phyloP scores from a whole-genome alignment of 768 basidiomycete genomes.

The Coprinellus micaceus region DNA sequence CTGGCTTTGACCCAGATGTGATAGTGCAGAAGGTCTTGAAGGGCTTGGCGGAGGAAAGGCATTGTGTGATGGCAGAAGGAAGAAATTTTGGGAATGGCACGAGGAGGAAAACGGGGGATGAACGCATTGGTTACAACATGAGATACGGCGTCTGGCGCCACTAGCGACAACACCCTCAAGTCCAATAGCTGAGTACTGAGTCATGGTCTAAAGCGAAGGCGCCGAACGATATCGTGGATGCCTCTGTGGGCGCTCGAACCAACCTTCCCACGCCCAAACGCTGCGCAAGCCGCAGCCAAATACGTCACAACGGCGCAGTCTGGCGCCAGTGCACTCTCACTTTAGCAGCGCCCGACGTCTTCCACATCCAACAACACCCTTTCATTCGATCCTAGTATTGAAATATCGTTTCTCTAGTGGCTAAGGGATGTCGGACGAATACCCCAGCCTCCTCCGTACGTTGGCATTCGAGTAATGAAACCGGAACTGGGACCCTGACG shows the following conservation, averaged over 20 bases:
- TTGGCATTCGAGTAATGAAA: not conserved
- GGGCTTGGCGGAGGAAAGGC: no score
- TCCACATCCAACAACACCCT: not conserved
- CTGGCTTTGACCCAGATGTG: no score
- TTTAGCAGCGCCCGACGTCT: not conserved
- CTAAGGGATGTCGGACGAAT: not conserved
- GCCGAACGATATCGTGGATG: not conserved
- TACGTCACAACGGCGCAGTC: not conserved
- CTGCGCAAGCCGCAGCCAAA: not conserved
- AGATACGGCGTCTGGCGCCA: no score
- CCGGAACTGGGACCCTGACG: slow-evolving; percentile 5
- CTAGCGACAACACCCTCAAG: no score
- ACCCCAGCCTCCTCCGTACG: not conserved
- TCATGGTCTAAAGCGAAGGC: no score
- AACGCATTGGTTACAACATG: no score
- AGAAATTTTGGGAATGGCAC: no score
- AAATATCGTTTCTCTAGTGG: not conserved
- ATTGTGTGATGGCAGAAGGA: no score
- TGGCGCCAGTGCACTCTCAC: not conserved
- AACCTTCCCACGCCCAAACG: not conserved
- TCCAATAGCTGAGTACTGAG: no score
- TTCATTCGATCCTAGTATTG: not conserved
- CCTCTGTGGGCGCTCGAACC: not conserved
- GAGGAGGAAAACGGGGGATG: no score
- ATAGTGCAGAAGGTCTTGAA: no score